Percentiles rank a stretch among this genome's conserved stretches.
These are phyloP conservation scores for Dictyostelium firmibasis DNA, from an alignment of 78 protist species.

Conservation along the genomic window DNA sequence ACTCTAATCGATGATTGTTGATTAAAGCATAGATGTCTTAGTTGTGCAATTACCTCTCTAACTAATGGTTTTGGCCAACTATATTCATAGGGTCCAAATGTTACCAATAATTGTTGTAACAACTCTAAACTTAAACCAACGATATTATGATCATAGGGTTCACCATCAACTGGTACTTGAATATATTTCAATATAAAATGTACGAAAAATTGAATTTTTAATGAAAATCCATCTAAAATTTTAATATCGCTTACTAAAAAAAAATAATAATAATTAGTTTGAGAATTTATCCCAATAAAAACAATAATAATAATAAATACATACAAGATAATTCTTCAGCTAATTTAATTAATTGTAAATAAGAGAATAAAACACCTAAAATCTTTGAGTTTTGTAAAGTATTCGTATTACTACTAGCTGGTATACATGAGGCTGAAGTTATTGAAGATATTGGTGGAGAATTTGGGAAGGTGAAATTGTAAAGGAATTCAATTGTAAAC, in stretches of 20 bases:
- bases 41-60: slow-evolving; percentile 13
- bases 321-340: slow-evolving; percentile 28
- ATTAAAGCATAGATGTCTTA: not conserved
- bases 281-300: no score
- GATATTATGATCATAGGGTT: slow-evolving; percentile 70
- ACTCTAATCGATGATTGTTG: slow-evolving; percentile 11
- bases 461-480: not conserved
- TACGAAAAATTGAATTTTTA: slow-evolving; percentile 28
- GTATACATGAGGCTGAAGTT: not conserved
- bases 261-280: not conserved
- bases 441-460: not conserved
- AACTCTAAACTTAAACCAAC: slow-evolving; percentile 72
- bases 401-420: not conserved
- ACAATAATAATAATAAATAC: not conserved
- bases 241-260: not conserved
- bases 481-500: slow-evolving; percentile 28
- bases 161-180: slow-evolving; percentile 16
- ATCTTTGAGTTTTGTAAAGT: not conserved
- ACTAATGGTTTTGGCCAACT: slow-evolving; percentile 57
- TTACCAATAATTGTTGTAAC: slow-evolving; percentile 37
- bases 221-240: slow-evolving; percentile 30
- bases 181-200: slow-evolving; percentile 51
- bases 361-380: slow-evolving; percentile 56
- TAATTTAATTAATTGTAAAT: slow-evolving; percentile 51
- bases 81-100: slow-evolving; percentile 53